These are phyloP conservation scores for Solanum boliviense DNA, from an alignment of 257 asterid genomes.

Conservation along the genomic window DNA sequence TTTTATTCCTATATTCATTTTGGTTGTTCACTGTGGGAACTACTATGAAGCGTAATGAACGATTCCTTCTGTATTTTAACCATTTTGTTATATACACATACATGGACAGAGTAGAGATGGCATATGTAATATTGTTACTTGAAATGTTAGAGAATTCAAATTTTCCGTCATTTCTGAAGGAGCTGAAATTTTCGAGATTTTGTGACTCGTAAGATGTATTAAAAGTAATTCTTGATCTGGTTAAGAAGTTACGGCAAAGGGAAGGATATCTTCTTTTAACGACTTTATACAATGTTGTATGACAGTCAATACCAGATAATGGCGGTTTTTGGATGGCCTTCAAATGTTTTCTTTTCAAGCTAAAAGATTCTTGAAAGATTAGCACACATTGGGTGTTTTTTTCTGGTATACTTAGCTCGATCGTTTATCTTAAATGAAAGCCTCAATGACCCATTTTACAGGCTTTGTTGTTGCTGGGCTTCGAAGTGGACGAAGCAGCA, in stretches of 20 bases:
- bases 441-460: conserved; percentile 14
- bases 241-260: background rate
- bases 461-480: conserved; percentile 82
- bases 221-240: background rate
- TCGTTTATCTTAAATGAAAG: background rate
- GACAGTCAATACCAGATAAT: background rate
- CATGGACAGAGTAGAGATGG: background rate
- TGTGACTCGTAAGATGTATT: background rate
- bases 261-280: background rate
- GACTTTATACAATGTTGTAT: background rate
- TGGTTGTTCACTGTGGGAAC: background rate
- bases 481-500: conserved; percentile 58
- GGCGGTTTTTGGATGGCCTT: background rate
- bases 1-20: background rate
- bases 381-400: background rate
- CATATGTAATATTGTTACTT: background rate
- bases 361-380: background rate
- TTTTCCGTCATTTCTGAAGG: background rate
- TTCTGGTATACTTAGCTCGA: background rate
- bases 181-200: background rate
- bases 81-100: background rate
- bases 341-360: background rate
- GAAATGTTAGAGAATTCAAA: background rate
- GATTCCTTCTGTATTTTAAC: background rate
- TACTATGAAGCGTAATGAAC: background rate